Conservation (phyloP, 2,329 filamentous ascomycete genomes). For the Nemania sp. region DNA sequence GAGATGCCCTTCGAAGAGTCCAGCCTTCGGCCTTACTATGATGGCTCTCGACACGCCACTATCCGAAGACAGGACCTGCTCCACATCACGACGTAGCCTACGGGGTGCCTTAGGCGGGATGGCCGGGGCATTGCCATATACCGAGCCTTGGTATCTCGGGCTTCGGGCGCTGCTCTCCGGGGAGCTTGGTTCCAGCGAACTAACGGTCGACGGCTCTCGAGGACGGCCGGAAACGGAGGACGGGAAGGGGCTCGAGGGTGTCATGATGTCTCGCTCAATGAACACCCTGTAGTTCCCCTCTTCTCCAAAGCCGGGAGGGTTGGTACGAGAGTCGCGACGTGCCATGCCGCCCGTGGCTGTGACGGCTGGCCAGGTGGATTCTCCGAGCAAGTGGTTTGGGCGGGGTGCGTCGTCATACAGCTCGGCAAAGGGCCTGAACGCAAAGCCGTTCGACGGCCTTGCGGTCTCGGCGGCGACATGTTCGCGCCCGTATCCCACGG, state of each 20-base stretch:
- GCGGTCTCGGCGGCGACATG: neutral
- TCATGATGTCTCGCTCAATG: constrained; percentile 51
- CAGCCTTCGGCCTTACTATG: constrained; percentile 53
- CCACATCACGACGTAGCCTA: constrained; percentile 40
- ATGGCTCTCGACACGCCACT: constrained; percentile 48
- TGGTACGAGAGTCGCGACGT: constrained; percentile 43
- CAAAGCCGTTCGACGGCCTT: constrained; percentile 1
- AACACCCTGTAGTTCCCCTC: constrained; percentile 47
- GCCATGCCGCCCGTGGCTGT: constrained; percentile 1
- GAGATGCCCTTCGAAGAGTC: constrained; percentile 54
- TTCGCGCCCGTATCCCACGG: constrained; percentile 31
- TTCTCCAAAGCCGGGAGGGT: constrained; percentile 45
- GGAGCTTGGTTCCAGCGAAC: constrained; percentile 33
- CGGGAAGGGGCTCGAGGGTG: constrained; percentile 36
- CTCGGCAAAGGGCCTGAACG: constrained; percentile 1
- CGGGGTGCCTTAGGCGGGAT: constrained; percentile 36
- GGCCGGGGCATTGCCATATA: constrained; percentile 27
- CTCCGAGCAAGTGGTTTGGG: constrained; percentile 29
- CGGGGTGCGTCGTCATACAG: neutral
- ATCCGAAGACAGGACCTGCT: constrained; percentile 48
- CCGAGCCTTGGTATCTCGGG: constrained; percentile 17
- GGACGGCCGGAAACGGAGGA: constrained; percentile 5
- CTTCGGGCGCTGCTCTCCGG: constrained; percentile 21
- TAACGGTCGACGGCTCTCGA: constrained; percentile 26
- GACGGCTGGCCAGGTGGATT: constrained; percentile 31